Evolutionary conservation across 208 protist species (phyloP).

Genomic region (Acanthamoeba royreba): DNA sequence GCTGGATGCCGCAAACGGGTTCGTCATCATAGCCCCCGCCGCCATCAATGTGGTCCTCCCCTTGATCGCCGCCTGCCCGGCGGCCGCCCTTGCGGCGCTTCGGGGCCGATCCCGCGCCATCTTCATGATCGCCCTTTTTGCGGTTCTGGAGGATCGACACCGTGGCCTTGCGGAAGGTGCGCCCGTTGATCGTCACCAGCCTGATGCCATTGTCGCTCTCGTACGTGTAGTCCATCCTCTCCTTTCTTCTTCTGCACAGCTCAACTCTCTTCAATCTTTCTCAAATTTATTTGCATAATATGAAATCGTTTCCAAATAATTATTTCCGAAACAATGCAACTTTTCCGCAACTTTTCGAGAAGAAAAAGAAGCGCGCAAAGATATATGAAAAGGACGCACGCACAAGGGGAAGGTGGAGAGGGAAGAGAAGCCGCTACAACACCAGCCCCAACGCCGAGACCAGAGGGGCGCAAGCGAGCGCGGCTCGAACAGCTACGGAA

Average conservation of each 20-base stretch:
- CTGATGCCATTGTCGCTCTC: background rate
- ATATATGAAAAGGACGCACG: too few relatives aligned
- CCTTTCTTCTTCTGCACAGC: background rate
- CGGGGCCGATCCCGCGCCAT: background rate
- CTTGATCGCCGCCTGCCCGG: background rate
- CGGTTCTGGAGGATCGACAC: background rate
- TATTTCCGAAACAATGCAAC: too few relatives aligned
- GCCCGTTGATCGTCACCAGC: background rate
- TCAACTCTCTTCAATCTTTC: too few relatives aligned
- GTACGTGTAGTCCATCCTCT: background rate
- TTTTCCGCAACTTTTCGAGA: too few relatives aligned
- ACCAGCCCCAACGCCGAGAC: too few relatives aligned
- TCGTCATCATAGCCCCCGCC: background rate
- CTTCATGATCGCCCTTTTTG: background rate
- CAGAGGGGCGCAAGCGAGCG: too few relatives aligned
- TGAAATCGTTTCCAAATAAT: too few relatives aligned
- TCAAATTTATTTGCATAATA: too few relatives aligned
- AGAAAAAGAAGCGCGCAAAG: too few relatives aligned
- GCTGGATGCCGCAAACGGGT: background rate
- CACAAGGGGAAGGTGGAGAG: too few relatives aligned
- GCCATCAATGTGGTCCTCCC: background rate
- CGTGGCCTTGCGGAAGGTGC: background rate
- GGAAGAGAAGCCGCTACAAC: too few relatives aligned
- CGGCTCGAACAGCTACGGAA: too few relatives aligned
- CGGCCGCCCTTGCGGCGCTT: background rate